Conservation (phyloP, 108 stramenopile species). For the Skeletonema menzelii region DNA sequence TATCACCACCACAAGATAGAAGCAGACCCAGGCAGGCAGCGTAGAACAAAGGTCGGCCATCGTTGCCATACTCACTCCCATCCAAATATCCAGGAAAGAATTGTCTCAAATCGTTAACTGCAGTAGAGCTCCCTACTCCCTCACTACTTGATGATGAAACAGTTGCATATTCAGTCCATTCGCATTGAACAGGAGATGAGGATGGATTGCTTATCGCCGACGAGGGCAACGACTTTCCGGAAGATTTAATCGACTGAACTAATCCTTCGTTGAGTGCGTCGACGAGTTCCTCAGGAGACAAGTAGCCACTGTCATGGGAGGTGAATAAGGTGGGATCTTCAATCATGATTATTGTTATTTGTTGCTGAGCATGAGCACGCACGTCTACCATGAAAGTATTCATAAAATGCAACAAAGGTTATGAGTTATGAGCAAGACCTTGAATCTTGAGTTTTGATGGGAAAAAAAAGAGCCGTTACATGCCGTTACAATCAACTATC, state of each 20-base stretch:
- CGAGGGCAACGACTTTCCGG: constrained; percentile 27
- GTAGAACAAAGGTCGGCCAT: constrained; percentile 40
- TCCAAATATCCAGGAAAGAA: constrained; percentile 25
- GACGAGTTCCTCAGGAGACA: constrained; percentile 16
- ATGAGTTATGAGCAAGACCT: too few relatives aligned
- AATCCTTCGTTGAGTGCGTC: constrained; percentile 43
- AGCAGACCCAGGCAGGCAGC: constrained; percentile 43
- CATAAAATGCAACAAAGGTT: too few relatives aligned
- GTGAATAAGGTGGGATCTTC: background rate
- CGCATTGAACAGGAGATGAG: constrained; percentile 21
- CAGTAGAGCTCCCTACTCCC: constrained; percentile 7
- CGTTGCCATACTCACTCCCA: constrained; percentile 23
- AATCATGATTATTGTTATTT: background rate
- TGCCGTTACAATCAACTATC: too few relatives aligned
- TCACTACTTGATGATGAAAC: background rate
- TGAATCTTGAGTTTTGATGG: too few relatives aligned
- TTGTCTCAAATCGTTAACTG: constrained; percentile 29
- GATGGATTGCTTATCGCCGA: constrained; percentile 3
- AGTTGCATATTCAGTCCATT: constrained; percentile 43
- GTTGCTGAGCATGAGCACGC: too few relatives aligned
- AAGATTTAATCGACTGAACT: constrained; percentile 25
- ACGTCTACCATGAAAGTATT: too few relatives aligned
- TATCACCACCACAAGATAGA: constrained; percentile 14
- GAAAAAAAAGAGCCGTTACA: too few relatives aligned
- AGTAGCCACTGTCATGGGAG: background rate